Conservation (phyloP, 2,329 filamentous ascomycete species). For the Ilyonectria mors-panacis region DNA sequence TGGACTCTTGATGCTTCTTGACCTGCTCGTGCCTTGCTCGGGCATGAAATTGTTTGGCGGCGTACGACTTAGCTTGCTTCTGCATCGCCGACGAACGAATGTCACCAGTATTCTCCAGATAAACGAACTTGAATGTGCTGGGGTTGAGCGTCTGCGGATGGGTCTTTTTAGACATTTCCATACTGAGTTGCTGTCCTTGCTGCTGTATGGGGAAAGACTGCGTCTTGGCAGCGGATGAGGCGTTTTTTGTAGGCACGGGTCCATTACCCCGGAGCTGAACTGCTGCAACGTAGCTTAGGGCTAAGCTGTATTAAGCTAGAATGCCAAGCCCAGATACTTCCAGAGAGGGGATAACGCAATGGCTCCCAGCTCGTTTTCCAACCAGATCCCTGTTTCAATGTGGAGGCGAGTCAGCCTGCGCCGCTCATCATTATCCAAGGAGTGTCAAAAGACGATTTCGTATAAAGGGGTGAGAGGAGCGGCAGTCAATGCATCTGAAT, state of each 20-base stretch:
- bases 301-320: background rate
- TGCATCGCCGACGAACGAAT: background rate
- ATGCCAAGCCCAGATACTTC: conserved; percentile 20
- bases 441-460: no score
- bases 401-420: no score
- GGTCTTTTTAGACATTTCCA: background rate
- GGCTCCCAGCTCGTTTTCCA: conserved; percentile 3
- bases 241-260: background rate
- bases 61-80: conserved; percentile 17
- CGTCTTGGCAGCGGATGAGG: conserved; percentile 3
- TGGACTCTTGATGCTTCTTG: background rate
- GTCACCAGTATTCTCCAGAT: background rate
- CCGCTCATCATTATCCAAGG: no score
- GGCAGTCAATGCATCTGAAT: no score
- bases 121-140: conserved; percentile 1
- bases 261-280: background rate
- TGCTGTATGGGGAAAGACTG: background rate
- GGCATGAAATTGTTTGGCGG: conserved; percentile 12
- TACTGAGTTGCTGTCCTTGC: background rate
- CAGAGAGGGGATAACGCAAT: conserved; percentile 4
- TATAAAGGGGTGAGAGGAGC: no score
- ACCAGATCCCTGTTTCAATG: no score
- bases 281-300: background rate
- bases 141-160: background rate
- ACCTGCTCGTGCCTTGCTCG: conserved; percentile 13